phyloP scores from a whole-genome alignment of 176 grass and related monocot species.

The sorghum (Sorghum bicolor) region DNA sequence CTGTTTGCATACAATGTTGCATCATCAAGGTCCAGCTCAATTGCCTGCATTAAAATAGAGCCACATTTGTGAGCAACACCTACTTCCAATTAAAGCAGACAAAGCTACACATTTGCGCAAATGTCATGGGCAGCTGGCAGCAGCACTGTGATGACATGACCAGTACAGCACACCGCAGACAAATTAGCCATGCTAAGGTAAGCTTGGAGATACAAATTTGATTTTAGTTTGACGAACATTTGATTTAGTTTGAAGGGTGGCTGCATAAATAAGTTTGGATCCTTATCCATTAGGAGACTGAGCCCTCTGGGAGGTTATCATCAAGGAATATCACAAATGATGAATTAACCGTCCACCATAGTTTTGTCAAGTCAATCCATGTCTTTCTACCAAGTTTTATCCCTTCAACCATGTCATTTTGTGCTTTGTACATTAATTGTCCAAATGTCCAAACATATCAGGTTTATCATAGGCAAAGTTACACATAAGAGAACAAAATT shows the following conservation, averaged over 20 bases:
- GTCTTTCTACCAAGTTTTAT: not conserved
- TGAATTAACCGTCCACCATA: not conserved
- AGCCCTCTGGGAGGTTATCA: not conserved
- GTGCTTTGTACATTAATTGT: not conserved
- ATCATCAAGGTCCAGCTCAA: not conserved
- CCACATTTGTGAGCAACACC: not conserved
- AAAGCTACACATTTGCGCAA: not conserved
- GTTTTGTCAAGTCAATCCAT: not conserved
- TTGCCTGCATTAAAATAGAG: constrained; percentile 11
- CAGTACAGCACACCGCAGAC: not conserved
- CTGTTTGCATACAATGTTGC: constrained; percentile 35
- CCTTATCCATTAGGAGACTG: not conserved
- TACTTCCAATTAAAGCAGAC: not conserved
- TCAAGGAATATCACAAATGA: not conserved
- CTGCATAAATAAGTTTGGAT: not conserved
- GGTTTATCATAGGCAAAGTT: not conserved
- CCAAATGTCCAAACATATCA: not conserved
- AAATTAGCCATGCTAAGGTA: not conserved
- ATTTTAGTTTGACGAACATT: not conserved
- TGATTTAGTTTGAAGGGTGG: not conserved
- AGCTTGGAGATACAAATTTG: not conserved
- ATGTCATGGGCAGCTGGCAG: not conserved
- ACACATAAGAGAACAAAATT: not conserved
- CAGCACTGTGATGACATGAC: not conserved
- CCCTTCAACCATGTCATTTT: not conserved